Evolutionary conservation across 2,329 filamentous ascomycete genomes (phyloP), one percentile per base, ranked within the genome.

Genomic region (Fusarium sp.): DNA sequence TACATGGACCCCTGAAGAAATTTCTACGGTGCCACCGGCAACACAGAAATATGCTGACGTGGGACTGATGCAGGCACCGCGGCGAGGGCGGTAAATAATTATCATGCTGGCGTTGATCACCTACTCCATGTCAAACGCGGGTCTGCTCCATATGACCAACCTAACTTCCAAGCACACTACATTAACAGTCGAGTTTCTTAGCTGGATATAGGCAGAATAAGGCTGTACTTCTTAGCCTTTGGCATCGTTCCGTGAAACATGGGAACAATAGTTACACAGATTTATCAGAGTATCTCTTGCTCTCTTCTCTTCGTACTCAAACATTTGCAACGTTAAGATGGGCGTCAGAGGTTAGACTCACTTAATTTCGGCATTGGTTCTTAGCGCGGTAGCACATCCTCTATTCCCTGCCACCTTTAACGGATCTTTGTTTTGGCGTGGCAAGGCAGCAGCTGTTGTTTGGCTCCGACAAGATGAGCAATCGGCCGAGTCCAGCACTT

Each of bases 401-500:
- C 22, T 45, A 37, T 32, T 25, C 41, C 50, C 27, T 25, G 32
- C 39, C 37, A 23, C 11, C 25, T 27, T 27, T 20, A 22, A 39
- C 20, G 25, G 58, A 44, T 56, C 25, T 49, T 23, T 57, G 25
- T 39, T 62, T 33, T 63, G 25, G 44, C 35, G 45, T 55, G 35
- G 43, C 35, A 45, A 19, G 35, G 47, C 35, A 59, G 39, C 22
- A 59, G 39, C 22, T 32, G 47, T 35, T 20, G 19, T 58, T 47
- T 47, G 56, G 48, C 39, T 48, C 62, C 49, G 52, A 40, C 41
- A 15, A 54, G 53, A 54, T 32, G 35, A 62, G 55, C 65, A 70
- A 67, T 68, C 68, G 65, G 65, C 67, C 56, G 67, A 71, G 54
- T 57, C 37, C 35, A 67, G 22, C 45, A 59, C 53, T 41, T 33